Base-by-base conservation (phyloP, 768 basidiomycete species). In the Xerocomellus chrysenteron region DNA sequence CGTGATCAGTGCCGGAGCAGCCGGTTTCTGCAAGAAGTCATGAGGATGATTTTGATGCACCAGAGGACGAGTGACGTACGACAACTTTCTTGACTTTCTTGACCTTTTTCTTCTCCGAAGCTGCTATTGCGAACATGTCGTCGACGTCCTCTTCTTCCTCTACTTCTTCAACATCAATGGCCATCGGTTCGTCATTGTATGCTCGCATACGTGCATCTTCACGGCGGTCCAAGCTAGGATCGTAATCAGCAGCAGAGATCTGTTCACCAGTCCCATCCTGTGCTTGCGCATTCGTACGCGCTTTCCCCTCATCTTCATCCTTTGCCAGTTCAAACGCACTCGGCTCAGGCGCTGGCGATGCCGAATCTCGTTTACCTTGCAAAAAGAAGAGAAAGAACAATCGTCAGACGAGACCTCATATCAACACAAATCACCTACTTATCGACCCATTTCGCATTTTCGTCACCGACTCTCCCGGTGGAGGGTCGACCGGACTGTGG, bases 211-310 rank as follows among this genome's bases (percentile, higher is more conserved):
- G 85, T 58, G 93, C 90, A 59, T 95, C 92, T 67, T 92, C 91
- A 24, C 87, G 81, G 24, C 88, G 82, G 74, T 98, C 96, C 62
- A 88, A 68, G 62, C 81, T 85, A 35, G 88, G 86, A 68, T 98
- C 90, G 72, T 97, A 97, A 73, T 98, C 95, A 44, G 94, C 95
- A 21, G 95, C 95, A 32, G 86, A 90, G 43, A 97, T 78, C 66
- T 93, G 90, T 62, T 88, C 85, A 69, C 77, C 71, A 52, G 73
- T 75, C 37, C 73, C 76, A 47, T 80, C 77, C 59, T 78, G 76
- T 33, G 71, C 72, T 59, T 76, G 77, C 16, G 74, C 75, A 52
- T 80, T 78, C 9, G 75, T 76, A 36, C 81, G 75, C 17, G 73
- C 75, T 19, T 73, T 76, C 36, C 79, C 78, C 49, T 81, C 75